Percentiles rank a stretch among this genome's conserved stretches.
These are phyloP conservation scores for Vigna hirtella DNA, from an alignment of 306 rosid species.

Conservation along the genomic window DNA sequence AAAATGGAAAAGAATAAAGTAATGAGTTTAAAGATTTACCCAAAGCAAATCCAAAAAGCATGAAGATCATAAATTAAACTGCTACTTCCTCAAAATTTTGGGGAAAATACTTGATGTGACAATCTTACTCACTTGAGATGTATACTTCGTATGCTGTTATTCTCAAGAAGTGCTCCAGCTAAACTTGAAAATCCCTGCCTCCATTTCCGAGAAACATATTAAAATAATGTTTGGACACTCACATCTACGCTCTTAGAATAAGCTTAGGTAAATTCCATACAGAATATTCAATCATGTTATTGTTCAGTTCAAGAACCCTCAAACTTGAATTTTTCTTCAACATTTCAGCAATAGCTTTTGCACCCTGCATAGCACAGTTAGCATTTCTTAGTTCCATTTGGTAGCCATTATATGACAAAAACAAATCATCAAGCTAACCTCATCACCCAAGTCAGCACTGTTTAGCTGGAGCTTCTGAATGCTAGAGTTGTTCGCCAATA, in stretches of 20 bases:
- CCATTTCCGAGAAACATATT: slow-evolving; percentile 58
- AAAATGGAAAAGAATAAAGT: slow-evolving; percentile 43
- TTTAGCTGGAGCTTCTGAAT: slow-evolving; percentile 88
- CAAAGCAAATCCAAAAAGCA: slow-evolving; percentile 37
- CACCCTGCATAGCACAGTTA: slow-evolving; percentile 68
- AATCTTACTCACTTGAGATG: slow-evolving; percentile 79
- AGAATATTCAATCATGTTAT: slow-evolving; percentile 94
- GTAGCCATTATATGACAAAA: slow-evolving; percentile 27
- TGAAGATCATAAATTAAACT: slow-evolving; percentile 19
- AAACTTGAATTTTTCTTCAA: slow-evolving; percentile 85
- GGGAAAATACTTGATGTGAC: slow-evolving; percentile 28
- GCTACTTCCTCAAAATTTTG: slow-evolving; percentile 10
- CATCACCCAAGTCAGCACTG: slow-evolving; percentile 93
- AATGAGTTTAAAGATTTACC: slow-evolving; percentile 25
- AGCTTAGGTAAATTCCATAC: slow-evolving; percentile 61
- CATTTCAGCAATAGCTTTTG: slow-evolving; percentile 88
- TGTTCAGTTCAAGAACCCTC: slow-evolving; percentile 84
- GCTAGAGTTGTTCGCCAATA: slow-evolving; percentile 73
- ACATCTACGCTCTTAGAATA: slow-evolving; percentile 30
- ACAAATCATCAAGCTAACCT: slow-evolving; percentile 65
- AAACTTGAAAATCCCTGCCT: slow-evolving; percentile 95
- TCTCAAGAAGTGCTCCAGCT: slow-evolving; percentile 93
- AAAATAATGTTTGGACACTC: slow-evolving; percentile 44
- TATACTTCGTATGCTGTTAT: slow-evolving; percentile 70
- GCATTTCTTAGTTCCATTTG: slow-evolving; percentile 43